Evolutionary conservation across 176 grass and related monocot genomes (phyloP).

Genomic region (Phragmites australis): DNA sequence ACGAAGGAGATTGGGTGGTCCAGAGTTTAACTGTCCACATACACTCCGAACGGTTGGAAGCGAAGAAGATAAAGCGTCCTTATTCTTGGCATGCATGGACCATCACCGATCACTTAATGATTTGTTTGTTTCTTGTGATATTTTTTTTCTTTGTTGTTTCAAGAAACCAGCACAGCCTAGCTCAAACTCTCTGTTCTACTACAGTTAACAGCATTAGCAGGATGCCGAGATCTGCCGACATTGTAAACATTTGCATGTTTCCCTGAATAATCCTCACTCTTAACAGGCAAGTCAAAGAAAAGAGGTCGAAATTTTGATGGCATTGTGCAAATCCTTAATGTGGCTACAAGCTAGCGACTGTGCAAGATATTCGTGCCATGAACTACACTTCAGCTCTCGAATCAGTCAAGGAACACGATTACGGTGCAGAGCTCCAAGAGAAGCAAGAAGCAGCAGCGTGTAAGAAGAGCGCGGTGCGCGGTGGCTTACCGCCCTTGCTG

Average conservation of each 20-base stretch:
- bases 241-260: not conserved
- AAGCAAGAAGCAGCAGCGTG: not conserved
- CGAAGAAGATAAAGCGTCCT: constrained; percentile 16
- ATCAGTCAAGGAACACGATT: not conserved
- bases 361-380: not conserved
- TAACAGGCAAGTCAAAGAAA: not conserved
- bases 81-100: constrained; percentile 27
- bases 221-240: constrained; percentile 32
- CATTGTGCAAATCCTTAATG: constrained; percentile 4
- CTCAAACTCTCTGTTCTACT: not conserved
- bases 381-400: not conserved
- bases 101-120: constrained; percentile 28
- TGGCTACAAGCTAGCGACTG: not conserved
- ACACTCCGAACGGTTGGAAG: constrained; percentile 15
- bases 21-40: constrained; percentile 17
- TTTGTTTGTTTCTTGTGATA: constrained; percentile 26
- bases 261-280: not conserved
- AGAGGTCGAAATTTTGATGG: not conserved
- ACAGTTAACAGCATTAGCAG: not conserved
- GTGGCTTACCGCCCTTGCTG: constrained; percentile 57
- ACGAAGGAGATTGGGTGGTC: constrained; percentile 49
- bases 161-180: not conserved
- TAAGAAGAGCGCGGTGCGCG: not conserved
- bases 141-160: not conserved
- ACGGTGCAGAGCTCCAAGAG: not conserved